Conservation (phyloP, 2,329 filamentous ascomycete species). For the Cyphellophora europaea region DNA sequence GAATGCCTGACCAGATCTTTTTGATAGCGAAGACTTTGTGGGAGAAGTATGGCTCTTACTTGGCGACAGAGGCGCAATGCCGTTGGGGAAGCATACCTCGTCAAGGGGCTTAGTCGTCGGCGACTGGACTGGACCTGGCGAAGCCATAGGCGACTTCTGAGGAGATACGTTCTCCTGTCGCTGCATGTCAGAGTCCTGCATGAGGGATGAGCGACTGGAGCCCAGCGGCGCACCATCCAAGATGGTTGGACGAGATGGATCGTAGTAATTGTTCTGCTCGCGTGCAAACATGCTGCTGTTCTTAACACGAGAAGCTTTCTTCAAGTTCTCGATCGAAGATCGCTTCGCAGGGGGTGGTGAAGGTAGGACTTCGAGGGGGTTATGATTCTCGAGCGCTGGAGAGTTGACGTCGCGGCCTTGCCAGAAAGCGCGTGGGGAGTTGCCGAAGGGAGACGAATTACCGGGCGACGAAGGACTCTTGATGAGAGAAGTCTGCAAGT, state of each 20-base stretch:
- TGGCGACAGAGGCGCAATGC: conserved; percentile 37
- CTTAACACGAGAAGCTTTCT: conserved; percentile 89
- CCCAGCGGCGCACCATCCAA: conserved; percentile 58
- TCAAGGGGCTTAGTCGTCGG: conserved; percentile 26
- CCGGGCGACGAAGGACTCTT: conserved; percentile 53
- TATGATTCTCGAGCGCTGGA: conserved; percentile 62
- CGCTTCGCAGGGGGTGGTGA: conserved; percentile 65
- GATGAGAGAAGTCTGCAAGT: conserved; percentile 47
- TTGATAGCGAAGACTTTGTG: conserved; percentile 79
- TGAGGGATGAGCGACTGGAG: conserved; percentile 9
- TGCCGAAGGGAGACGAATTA: conserved; percentile 65
- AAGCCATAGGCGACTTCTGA: conserved; percentile 6
- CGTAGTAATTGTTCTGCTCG: conserved; percentile 87
- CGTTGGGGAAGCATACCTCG: conserved; percentile 2
- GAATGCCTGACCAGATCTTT: conserved; percentile 45
- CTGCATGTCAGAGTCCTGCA: conserved; percentile 25
- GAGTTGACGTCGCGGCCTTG: conserved; percentile 63
- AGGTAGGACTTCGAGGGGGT: conserved; percentile 47
- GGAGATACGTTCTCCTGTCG: conserved; percentile 38
- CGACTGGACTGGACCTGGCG: conserved; percentile 32
- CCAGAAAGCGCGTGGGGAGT: conserved; percentile 84
- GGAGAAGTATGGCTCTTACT: conserved; percentile 69
- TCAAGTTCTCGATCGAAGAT: conserved; percentile 89
- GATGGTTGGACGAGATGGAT: conserved; percentile 65
- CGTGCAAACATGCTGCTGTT: conserved; percentile 96